These are phyloP conservation scores for Nitzschia sp. DNA, from an alignment of 108 stramenopile genomes.

Conservation along the genomic window DNA sequence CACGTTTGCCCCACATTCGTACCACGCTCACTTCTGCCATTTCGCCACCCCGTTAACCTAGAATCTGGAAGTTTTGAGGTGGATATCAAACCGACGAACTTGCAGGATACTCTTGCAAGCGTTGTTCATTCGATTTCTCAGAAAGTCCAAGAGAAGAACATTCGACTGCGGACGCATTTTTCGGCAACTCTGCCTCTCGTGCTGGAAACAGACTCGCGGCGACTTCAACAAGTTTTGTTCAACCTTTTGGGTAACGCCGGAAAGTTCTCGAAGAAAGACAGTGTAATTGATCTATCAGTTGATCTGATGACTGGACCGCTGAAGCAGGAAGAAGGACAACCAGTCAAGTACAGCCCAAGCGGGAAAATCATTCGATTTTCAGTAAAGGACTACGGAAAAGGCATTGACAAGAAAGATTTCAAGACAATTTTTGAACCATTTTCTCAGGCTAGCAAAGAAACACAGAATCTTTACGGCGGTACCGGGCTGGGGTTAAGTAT, in stretches of 20 bases:
- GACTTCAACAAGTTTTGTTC: constrained; percentile 50
- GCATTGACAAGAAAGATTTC: constrained; percentile 49
- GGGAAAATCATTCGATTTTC: constrained; percentile 39
- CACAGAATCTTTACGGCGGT: constrained; percentile 38
- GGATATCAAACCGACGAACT: constrained; percentile 27
- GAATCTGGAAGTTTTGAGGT: constrained; percentile 44
- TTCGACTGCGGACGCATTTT: constrained; percentile 28
- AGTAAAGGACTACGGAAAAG: constrained; percentile 57
- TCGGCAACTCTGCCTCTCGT: constrained; percentile 19
- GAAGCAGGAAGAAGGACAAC: background rate
- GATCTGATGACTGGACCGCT: background rate
- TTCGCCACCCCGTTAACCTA: too few species aligned
- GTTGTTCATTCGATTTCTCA: constrained; percentile 38
- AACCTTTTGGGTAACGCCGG: constrained; percentile 49
- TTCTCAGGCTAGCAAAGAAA: constrained; percentile 43
- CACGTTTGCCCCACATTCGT: too few species aligned
- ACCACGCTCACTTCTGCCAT: too few species aligned
- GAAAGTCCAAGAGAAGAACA: constrained; percentile 38
- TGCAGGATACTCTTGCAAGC: constrained; percentile 40
- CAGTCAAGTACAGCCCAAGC: background rate
- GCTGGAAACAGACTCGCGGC: constrained; percentile 35
- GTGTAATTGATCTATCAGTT: constrained; percentile 32
- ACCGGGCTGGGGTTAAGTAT: constrained; percentile 59
- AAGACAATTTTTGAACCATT: constrained; percentile 56
- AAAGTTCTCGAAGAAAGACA: constrained; percentile 28